Percentiles rank a stretch among this genome's conserved stretches.
phyloP scores from a whole-genome alignment of 305 asterid genomes.

The Striga hermonthica region DNA sequence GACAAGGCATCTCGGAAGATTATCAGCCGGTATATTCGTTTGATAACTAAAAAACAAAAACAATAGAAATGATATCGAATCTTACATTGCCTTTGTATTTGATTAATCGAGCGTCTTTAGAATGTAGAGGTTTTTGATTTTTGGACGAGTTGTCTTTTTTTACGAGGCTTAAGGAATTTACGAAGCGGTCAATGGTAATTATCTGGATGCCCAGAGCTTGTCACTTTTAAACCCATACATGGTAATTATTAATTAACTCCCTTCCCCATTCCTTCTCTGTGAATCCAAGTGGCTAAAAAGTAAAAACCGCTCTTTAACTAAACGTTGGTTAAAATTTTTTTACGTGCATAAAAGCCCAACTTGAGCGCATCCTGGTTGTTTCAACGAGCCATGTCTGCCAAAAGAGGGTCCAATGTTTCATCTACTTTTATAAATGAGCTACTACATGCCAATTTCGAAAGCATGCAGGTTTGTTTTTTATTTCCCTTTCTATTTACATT shows the following conservation, averaged over 20 bases:
- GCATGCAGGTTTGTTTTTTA: conserved; percentile 71
- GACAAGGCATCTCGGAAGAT: conserved; percentile 85
- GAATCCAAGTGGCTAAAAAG: background rate
- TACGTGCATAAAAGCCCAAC: conserved; percentile 65
- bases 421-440: conserved; percentile 82
- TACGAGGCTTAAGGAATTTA: conserved; percentile 57
- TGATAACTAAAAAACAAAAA: no score
- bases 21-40: conserved; percentile 56
- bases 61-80: no score
- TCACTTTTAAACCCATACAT: conserved; percentile 84
- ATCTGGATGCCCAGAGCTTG: conserved; percentile 67
- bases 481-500: no score
- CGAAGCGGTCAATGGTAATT: conserved; percentile 67
- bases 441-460: conserved; percentile 69
- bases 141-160: conserved; percentile 19
- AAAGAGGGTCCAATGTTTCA: conserved; percentile 58
- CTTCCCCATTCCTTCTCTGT: background rate
- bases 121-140: background rate
- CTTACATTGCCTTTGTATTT: no score
- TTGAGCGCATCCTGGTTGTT: conserved; percentile 92
- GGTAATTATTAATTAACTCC: conserved; percentile 70
- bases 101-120: no score
- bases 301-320: conserved; percentile 8
- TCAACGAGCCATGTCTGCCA: conserved; percentile 96
- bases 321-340: conserved; percentile 26